Evolutionary conservation across 2,329 filamentous ascomycete species (phyloP), one percentile per base, ranked within the genome.

Genomic region (Boeremia lycopersici): DNA sequence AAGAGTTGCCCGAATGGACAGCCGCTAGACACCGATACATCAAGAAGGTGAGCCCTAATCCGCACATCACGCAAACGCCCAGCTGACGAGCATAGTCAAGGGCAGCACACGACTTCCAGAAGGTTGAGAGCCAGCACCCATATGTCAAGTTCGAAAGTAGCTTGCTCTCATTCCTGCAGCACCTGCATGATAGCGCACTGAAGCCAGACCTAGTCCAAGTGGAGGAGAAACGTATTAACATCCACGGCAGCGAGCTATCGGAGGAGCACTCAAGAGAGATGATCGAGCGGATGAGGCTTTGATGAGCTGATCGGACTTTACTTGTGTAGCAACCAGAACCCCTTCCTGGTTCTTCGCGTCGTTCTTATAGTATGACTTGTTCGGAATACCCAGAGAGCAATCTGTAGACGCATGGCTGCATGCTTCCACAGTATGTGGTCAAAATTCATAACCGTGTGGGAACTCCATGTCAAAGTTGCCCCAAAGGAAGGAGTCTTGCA

Each of bases 151-250:
- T 82, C 31, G 77, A 80, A 39, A 54, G 63, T 3, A 56, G 61
- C 1, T 57, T 83, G 2, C 56, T 79, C 4, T 66, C 69, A 0
- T 81, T 80, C 53, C 59, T 85, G 6, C 59, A 68, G 0, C 67
- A 73, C 26, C 65, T 85, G 11, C 75, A 82, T 53, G 64, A 72
- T 2, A 71, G 68, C 6, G 66, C 82, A 15, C 67, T 78, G 17
- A 69, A 74, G 29, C 83, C 83, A 0, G 71, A 84, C 17, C 74
- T 85, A 1, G 63, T 78, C 1, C 82, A 85, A 58, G 71, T 85
- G 4, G 82, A 85, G 58, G 74, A 73, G 25, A 80, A 81, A 1
- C 69, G 76, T 3, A 70, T 75, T 40, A 71, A 67, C 10, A 66
- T 74, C 17, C 60, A 74, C 31, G 62, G 63, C 4, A 67, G 62